A percentile compares a stretch with the other conserved stretches of the same genome.
phyloP scores from a whole-genome alignment of 495 filamentous ascomycete genomes.

The Trichoderma virens region DNA sequence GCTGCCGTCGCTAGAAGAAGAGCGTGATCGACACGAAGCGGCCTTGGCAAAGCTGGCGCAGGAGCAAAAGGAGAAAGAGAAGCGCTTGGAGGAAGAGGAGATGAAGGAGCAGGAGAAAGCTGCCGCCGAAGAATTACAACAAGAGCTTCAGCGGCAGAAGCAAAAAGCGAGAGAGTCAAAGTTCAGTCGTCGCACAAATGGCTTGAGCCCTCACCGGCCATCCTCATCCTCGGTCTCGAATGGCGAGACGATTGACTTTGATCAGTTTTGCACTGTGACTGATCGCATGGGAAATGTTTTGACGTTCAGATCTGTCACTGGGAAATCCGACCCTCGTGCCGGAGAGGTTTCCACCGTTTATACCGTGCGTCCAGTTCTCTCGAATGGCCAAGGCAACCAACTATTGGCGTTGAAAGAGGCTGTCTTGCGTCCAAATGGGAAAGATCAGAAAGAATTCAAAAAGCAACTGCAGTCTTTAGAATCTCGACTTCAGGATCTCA shows the following conservation, averaged over 20 bases:
- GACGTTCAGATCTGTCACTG: slow-evolving; percentile 56
- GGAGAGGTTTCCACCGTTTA: slow-evolving; percentile 54
- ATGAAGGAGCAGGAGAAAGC: slow-evolving; percentile 67
- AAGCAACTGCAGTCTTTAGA: slow-evolving; percentile 60
- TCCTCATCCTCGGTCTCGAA: slow-evolving; percentile 21
- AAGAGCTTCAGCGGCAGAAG: slow-evolving; percentile 62
- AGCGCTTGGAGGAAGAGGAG: slow-evolving; percentile 46
- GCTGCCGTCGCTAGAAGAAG: slow-evolving; percentile 82
- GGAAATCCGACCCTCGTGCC: slow-evolving; percentile 49
- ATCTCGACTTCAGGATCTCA: slow-evolving; percentile 56
- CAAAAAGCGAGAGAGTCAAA: slow-evolving; percentile 50
- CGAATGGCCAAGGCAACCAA: slow-evolving; percentile 43
- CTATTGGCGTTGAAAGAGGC: slow-evolving; percentile 65
- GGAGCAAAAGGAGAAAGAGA: slow-evolving; percentile 39
- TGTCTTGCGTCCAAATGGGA: slow-evolving; percentile 47
- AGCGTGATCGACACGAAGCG: slow-evolving; percentile 61
- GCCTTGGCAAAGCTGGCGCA: slow-evolving; percentile 41
- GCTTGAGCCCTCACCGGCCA: slow-evolving; percentile 13
- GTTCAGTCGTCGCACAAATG: slow-evolving; percentile 19
- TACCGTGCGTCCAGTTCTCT: slow-evolving; percentile 57
- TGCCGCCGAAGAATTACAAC: slow-evolving; percentile 65
- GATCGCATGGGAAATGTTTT: slow-evolving; percentile 48
- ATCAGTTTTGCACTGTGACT: slow-evolving; percentile 55
- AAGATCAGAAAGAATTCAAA: slow-evolving; percentile 51
- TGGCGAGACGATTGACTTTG: slow-evolving; percentile 51